These are phyloP conservation scores for Axilococcus clingmanii DNA, from an alignment of 139 green algal species.

Conservation along the genomic window DNA sequence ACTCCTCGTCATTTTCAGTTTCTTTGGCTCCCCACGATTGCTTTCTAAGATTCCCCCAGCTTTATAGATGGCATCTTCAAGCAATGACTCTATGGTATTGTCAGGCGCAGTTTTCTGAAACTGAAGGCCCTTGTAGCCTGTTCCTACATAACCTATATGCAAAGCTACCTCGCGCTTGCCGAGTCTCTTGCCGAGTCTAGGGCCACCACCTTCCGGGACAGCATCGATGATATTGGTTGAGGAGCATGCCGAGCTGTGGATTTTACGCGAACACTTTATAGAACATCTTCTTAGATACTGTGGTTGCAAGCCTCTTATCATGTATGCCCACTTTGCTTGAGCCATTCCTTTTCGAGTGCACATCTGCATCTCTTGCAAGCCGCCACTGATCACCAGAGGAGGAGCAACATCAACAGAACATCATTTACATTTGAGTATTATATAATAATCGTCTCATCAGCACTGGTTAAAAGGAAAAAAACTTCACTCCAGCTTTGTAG, in stretches of 20 bases:
- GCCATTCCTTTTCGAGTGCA: too few species aligned
- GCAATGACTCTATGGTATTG: constrained; percentile 33
- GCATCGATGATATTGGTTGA: too few species aligned
- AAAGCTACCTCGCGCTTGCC: constrained; percentile 64
- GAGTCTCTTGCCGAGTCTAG: too few species aligned
- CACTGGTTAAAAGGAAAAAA: neutral
- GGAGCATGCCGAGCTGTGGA: constrained; percentile 1
- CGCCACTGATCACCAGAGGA: neutral
- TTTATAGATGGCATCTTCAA: constrained; percentile 47
- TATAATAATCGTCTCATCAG: neutral
- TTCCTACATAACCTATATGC: constrained; percentile 52
- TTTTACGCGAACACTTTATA: too few species aligned
- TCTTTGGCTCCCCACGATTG: constrained; percentile 41
- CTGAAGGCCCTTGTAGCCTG: constrained; percentile 43
- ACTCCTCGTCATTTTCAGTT: constrained; percentile 50
- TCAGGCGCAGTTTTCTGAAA: constrained; percentile 21
- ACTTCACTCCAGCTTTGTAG: constrained; percentile 2
- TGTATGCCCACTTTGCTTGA: too few species aligned
- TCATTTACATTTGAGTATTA: neutral
- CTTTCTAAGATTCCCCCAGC: constrained; percentile 37
- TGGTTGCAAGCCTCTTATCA: too few species aligned
- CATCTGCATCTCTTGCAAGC: too few species aligned
- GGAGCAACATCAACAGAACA: neutral
- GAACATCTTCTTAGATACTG: too few species aligned
- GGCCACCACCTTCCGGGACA: too few species aligned